Percentiles rank a stretch among this genome's conserved stretches.
These are phyloP conservation scores for Teratosphaeria viscida DNA, from an alignment of 2,329 filamentous ascomycete species.

Conservation along the genomic window DNA sequence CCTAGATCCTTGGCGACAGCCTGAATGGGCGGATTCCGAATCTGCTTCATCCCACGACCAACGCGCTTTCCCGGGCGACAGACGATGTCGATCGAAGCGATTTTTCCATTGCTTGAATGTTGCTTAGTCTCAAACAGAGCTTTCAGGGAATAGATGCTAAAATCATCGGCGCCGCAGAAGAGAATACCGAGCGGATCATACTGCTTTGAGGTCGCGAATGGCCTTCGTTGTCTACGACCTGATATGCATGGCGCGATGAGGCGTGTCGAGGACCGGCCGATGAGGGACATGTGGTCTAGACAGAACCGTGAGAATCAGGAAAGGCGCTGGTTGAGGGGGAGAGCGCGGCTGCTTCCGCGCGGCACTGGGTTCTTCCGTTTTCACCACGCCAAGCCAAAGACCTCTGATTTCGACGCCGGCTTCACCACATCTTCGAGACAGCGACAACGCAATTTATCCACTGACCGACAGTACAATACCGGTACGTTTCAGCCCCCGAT, in stretches of 20 bases:
- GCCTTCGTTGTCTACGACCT: not conserved
- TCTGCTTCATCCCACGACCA: constrained; percentile 54
- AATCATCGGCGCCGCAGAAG: constrained; percentile 88
- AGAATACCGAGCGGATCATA: constrained; percentile 63
- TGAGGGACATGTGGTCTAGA: not conserved
- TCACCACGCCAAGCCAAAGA: not conserved
- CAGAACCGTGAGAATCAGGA: not conserved
- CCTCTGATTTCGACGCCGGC: not conserved
- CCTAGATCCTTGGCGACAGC: constrained; percentile 50
- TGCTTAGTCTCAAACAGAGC: constrained; percentile 49
- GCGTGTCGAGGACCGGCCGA: not conserved
- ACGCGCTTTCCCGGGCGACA: constrained; percentile 67
- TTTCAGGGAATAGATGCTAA: constrained; percentile 68
- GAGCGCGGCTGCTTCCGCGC: too few relatives aligned
- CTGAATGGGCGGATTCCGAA: constrained; percentile 67
- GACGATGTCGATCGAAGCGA: constrained; percentile 75
- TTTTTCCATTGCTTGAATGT: constrained; percentile 32
- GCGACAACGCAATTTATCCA: not conserved
- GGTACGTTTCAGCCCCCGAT: not conserved
- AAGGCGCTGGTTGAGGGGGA: too few relatives aligned
- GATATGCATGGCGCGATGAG: not conserved
- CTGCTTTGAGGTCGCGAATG: not conserved
- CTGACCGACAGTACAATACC: not conserved
- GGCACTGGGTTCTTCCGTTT: too few relatives aligned
- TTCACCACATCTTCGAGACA: not conserved